Evolutionary conservation across 805 yeast species (phyloP), one percentile per base, ranked within the genome.

Genomic region (Kodamaea fukazawae): DNA sequence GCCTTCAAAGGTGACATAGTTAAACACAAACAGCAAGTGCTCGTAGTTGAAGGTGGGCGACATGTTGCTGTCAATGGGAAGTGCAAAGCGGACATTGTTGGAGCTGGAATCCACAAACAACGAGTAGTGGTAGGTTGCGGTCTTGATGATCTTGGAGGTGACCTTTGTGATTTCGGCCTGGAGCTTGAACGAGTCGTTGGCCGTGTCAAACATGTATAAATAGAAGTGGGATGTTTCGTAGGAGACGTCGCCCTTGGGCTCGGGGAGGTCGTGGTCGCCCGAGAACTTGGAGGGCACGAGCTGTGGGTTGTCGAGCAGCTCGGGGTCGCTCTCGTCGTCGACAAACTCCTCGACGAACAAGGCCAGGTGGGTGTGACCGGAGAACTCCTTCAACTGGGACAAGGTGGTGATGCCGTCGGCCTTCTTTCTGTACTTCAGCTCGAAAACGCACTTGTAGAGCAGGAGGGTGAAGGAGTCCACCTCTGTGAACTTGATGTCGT

Each of bases 371-470:
- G 32, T 50, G 55, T 13, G 46, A 26, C 38, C 54, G 49, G n/a
- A 71, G 49, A 86, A 84, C 49, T 83, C 84, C 27, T 71, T 60
- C 36, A 87, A 64, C 29, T 80, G 81, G 4, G 58, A 60, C 18
- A 47, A 47, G 63, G 61, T 1, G 73, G 54, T 26, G 27, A 32
- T 34, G 2, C 66, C 66, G 1, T 59, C 54, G 6, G 83, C 71
- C 4, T 80, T 65, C 46, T 64, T 73, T 46, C 25, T 77, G 57
- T 83, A 86, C 54, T 83, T 86, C 48, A 80, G 74, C 57, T 88
- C 96, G 55, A 76, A 91, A 50, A 81, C 78, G 53, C 96, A 86
- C 42, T 75, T 75, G 52, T 78, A 73, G 10, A 87, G 68, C 1
- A 79, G 68, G 17, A 65, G 56, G 64, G 83, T 75, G 57, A 91